phyloP scores from a whole-genome alignment of 2,329 filamentous ascomycete species.

The Neophaeococcomyces aloes region DNA sequence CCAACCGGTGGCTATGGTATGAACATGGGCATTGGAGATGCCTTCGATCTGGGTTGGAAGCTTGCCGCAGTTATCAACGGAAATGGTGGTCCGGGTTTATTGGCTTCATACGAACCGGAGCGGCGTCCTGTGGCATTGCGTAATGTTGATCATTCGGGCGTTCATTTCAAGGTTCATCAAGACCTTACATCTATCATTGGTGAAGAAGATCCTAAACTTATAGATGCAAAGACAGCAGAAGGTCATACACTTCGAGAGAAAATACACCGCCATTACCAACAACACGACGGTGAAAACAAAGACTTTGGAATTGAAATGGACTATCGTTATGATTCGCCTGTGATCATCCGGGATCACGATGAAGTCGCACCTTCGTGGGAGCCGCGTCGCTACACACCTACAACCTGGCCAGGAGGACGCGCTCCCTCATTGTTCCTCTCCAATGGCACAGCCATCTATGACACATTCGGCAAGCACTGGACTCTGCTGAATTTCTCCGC shows the following conservation, averaged over 20 bases:
- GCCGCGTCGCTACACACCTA: constrained; percentile 8
- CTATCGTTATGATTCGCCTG: constrained; percentile 15
- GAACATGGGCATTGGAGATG: constrained; percentile 49
- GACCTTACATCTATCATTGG: constrained; percentile 10
- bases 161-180: constrained; percentile 20
- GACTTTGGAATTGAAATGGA: constrained; percentile 21
- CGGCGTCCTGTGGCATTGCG: constrained; percentile 23
- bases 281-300: constrained; percentile 13
- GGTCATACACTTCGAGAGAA: neutral
- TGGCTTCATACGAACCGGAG: constrained; percentile 25
- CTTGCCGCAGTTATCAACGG: constrained; percentile 37
- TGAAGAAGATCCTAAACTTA: neutral
- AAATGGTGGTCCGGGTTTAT: constrained; percentile 22
- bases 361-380: constrained; percentile 5
- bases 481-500: neutral
- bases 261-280: constrained; percentile 7
- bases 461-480: constrained; percentile 10
- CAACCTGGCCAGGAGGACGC: constrained; percentile 10
- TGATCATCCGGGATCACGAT: constrained; percentile 11
- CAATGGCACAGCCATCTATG: constrained; percentile 11
- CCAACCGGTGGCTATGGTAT: constrained; percentile 49
- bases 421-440: constrained; percentile 11
- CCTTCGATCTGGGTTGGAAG: constrained; percentile 48
- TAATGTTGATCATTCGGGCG: constrained; percentile 21
- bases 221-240: constrained; percentile 5